phyloP scores from a whole-genome alignment of 1,284 basidiomycete species.

The Rhodotorula sp. region DNA sequence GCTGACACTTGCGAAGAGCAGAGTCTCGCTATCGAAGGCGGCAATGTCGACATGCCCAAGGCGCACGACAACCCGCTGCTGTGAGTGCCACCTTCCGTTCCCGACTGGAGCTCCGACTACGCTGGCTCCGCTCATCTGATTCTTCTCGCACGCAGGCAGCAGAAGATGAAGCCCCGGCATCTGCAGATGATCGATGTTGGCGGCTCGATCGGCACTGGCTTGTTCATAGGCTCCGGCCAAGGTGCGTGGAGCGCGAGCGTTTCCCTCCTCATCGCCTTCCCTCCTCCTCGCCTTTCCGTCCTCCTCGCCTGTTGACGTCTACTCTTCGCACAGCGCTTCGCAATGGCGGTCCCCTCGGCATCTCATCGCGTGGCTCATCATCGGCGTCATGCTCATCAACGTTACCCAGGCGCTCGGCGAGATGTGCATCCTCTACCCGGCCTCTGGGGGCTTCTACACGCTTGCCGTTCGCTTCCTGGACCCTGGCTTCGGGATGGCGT shows the following conservation, averaged over 20 bases:
- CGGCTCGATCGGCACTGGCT: conserved; percentile 50
- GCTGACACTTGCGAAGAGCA: conserved; percentile 3
- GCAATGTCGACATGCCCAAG: conserved; percentile 32
- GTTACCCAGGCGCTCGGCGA: conserved; percentile 50
- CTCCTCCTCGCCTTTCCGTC: not conserved
- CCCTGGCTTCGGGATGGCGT: conserved; percentile 45
- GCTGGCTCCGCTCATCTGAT: not conserved
- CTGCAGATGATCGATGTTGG: conserved; percentile 51
- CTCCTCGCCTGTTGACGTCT: not conserved
- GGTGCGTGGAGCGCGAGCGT: conserved; percentile 4
- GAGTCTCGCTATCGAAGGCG: conserved; percentile 48
- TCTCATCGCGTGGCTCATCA: conserved; percentile 47
- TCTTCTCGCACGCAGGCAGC: conserved; percentile 17
- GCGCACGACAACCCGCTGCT: conserved; percentile 49
- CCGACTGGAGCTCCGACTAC: too few species aligned
- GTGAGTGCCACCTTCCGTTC: conserved; percentile 23
- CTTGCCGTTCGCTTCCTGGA: conserved; percentile 49
- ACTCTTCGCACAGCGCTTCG: conserved; percentile 48
- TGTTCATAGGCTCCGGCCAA: conserved; percentile 50
- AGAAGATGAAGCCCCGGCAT: conserved; percentile 26
- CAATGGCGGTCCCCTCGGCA: conserved; percentile 56
- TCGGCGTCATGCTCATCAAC: conserved; percentile 46
- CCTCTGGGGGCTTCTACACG: conserved; percentile 55
- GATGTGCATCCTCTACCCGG: conserved; percentile 54
- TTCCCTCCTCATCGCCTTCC: too few species aligned